phyloP scores from a whole-genome alignment of 2,329 filamentous ascomycete species.

The Cercospora brassicicola region DNA sequence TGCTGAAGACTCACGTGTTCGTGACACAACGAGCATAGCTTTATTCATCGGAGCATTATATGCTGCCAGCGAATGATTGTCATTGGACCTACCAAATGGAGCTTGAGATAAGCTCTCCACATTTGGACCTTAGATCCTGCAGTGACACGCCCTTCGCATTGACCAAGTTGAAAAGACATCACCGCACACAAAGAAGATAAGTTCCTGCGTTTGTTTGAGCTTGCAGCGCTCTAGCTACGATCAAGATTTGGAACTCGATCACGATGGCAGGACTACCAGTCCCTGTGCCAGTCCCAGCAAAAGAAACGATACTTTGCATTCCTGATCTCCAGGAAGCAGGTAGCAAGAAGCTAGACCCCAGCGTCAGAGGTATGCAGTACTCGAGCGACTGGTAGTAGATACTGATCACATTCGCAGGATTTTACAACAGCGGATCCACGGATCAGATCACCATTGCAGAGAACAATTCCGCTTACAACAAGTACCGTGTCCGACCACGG shows the following conservation, averaged over 20 bases:
- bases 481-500: conserved; percentile 42
- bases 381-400: neutral
- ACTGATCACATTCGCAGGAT: conserved; percentile 44
- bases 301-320: conserved; percentile 29
- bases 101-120: conserved; percentile 15
- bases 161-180: neutral
- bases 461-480: conserved; percentile 54
- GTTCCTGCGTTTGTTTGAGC: neutral
- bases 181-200: neutral
- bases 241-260: neutral
- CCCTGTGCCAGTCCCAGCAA: conserved; percentile 19
- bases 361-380: neutral
- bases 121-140: conserved; percentile 2
- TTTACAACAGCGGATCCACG: conserved; percentile 60
- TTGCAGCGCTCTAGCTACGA: neutral
- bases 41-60: neutral
- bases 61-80: neutral
- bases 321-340: conserved; percentile 28
- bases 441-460: conserved; percentile 55
- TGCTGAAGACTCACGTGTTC: neutral
- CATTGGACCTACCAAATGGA: neutral
- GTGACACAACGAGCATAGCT: neutral
- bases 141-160: conserved; percentile 3
- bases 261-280: conserved; percentile 26
- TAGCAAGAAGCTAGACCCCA: conserved; percentile 20